Evolutionary conservation across 768 basidiomycete genomes (phyloP).

Genomic region (Hygrocybe coccinea): DNA sequence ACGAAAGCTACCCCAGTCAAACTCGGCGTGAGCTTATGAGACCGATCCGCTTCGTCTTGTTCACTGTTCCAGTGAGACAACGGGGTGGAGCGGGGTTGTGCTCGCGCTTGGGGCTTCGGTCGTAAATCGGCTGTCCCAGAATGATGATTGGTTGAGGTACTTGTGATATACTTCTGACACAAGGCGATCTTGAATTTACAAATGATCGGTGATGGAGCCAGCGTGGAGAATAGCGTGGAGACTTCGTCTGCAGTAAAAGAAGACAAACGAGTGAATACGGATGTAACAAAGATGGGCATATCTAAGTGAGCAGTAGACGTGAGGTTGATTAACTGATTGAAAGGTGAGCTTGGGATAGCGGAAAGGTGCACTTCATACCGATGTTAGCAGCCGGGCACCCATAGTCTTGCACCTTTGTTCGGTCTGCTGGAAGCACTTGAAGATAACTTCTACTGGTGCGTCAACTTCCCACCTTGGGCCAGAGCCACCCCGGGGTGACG

Average conservation of each 20-base stretch:
- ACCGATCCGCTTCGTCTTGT: background rate
- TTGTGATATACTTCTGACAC: conserved; percentile 32
- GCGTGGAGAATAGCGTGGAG: conserved; percentile 33
- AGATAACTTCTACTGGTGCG: conserved; percentile 45
- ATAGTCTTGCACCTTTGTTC: conserved; percentile 27
- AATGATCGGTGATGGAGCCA: conserved; percentile 32
- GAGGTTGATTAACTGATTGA: conserved; percentile 36
- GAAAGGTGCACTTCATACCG: conserved; percentile 14
- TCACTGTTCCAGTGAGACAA: conserved; percentile 1
- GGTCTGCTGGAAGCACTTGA: conserved; percentile 33
- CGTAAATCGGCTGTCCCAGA: conserved; percentile 1
- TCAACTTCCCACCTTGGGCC: conserved; percentile 54
- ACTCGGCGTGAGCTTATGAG: background rate
- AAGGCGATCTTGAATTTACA: conserved; percentile 41
- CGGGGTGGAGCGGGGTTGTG: conserved; percentile 22
- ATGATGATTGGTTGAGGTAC: background rate
- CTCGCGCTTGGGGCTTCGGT: conserved; percentile 22
- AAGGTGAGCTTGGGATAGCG: no score
- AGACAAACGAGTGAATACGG: conserved; percentile 33
- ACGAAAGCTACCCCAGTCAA: background rate
- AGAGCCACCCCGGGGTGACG: conserved; percentile 43
- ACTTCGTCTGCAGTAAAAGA: conserved; percentile 22
- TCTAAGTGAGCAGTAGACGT: conserved; percentile 33
- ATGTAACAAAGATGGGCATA: conserved; percentile 33
- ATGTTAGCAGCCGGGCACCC: conserved; percentile 31